A percentile compares a stretch with the other conserved stretches of the same genome.
phyloP scores from a whole-genome alignment of 257 asterid genomes.

The Plantago major region DNA sequence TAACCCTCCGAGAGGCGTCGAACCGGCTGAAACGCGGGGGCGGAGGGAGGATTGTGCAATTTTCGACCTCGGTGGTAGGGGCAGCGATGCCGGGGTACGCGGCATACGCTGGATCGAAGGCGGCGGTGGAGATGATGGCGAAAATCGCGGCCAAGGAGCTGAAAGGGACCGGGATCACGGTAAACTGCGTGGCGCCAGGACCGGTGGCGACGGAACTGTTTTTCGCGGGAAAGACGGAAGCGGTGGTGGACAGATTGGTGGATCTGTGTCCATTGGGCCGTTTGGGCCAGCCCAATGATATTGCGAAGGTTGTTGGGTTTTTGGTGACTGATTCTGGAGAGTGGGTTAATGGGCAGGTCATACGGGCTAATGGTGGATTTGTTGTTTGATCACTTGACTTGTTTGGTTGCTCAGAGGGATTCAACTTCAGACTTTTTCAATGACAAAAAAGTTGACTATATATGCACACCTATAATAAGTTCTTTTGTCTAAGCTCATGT shows the following conservation, averaged over 20 bases:
- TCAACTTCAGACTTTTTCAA: too few species aligned
- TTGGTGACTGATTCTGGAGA: conserved; percentile 56
- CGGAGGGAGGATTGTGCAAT: conserved; percentile 51
- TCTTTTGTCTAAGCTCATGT: too few species aligned
- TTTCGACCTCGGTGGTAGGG: conserved; percentile 35
- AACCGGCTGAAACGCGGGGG: conserved; percentile 41
- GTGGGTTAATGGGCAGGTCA: conserved; percentile 60
- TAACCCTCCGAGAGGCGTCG: conserved; percentile 52
- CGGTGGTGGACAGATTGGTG: conserved; percentile 29
- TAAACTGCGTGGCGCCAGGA: conserved; percentile 64
- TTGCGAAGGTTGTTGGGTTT: conserved; percentile 48
- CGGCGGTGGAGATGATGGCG: conserved; percentile 71
- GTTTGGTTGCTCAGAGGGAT: too few species aligned
- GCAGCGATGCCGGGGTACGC: conserved; percentile 38
- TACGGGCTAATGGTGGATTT: conserved; percentile 34
- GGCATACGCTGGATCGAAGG: conserved; percentile 56
- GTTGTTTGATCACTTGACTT: conserved; percentile 3
- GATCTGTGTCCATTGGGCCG: conserved; percentile 44
- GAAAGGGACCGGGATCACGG: conserved; percentile 59
- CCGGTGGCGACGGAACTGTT: conserved; percentile 63
- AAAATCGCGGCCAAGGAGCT: conserved; percentile 62
- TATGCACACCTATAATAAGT: too few species aligned
- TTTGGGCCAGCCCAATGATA: conserved; percentile 47
- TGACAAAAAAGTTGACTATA: too few species aligned
- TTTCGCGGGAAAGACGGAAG: conserved; percentile 50